Base-by-base conservation (phyloP, 108 stramenopile species). In the Aureococcus anophagefferens region DNA sequence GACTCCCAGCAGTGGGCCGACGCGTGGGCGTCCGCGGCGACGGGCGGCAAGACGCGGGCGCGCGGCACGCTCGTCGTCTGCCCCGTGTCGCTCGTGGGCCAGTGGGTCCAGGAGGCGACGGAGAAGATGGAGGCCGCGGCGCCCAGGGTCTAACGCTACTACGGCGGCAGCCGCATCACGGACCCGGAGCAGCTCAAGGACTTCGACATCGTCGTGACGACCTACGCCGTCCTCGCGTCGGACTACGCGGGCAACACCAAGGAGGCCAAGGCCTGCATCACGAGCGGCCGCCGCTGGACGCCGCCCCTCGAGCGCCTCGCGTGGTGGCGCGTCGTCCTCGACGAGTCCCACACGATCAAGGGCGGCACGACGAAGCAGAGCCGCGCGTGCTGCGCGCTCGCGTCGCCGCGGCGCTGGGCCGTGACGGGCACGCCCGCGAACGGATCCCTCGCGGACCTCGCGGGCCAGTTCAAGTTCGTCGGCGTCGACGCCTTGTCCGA, bases 281-380 rank as follows among this genome's bases (percentile, higher is more conserved):
- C 17, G 31, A 37, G 59, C 33, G 13, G 13, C 9, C 9, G 40
- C 13, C 40, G 30, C 30, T 84, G 79, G 63, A 73, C 72, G 35
- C 35, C 84, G 28, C 84, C 84, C 29, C 63, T 77, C 25, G 79
- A 81, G 65, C 76, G 83, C 35, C 63, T 86, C 32, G 69, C 80
- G 30, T 86, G 82, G 82, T 86, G 85, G 85, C 70, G 85, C n/a
- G 67, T 86, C n/a, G 83, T 86, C 62, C 70, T 74, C 44, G 85
- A 86, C 71, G 85, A 86, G 72, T 76, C 76, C 1, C 85, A 86
- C 76, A 63, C 51, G 34, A 66, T 86, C 35, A 72, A 79, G n/a
- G 35, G 73, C 62, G 72, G 34, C 21, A 66, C 37, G 13, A 78
- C 85, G 9, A 25, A 35, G n/a, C 46, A 68, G 21, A 63, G 73